A percentile compares a stretch with the other conserved stretches of the same genome.
Evolutionary conservation across 805 yeast genomes (phyloP).

Genomic region (Torulaspora microellipsoides): DNA sequence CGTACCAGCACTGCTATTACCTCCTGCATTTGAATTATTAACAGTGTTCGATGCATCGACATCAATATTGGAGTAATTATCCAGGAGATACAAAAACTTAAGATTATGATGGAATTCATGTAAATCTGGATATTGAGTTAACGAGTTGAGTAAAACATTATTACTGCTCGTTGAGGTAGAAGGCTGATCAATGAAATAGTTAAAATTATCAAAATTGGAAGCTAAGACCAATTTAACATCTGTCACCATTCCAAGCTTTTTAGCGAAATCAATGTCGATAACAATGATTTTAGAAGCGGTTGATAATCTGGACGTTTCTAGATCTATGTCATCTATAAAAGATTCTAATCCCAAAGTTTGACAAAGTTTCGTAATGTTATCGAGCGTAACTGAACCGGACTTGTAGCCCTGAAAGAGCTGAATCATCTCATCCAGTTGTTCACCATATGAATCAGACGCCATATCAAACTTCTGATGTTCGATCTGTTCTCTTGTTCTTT

Average conservation of each 20-base stretch:
- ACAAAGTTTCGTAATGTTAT: constrained; percentile 33
- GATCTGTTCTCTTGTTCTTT: neutral
- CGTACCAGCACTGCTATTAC: constrained; percentile 5
- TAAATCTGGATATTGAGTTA: constrained; percentile 26
- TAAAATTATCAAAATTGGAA: constrained; percentile 35
- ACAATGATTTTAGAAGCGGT: constrained; percentile 37
- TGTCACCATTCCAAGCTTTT: constrained; percentile 22
- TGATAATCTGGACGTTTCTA: constrained; percentile 28
- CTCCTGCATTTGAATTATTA: constrained; percentile 6
- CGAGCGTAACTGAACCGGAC: constrained; percentile 32
- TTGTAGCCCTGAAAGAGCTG: constrained; percentile 30
- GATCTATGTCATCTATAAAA: constrained; percentile 31
- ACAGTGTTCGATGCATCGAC: constrained; percentile 21
- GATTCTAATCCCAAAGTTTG: constrained; percentile 34
- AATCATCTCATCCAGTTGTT: constrained; percentile 29
- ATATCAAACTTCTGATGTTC: constrained; percentile 6
- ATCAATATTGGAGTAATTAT: constrained; percentile 30
- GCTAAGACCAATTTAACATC: constrained; percentile 37
- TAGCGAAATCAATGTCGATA: constrained; percentile 35
- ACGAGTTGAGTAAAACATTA: constrained; percentile 32
- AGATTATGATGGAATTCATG: constrained; percentile 33
- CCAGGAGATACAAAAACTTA: constrained; percentile 31
- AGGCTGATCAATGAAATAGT: constrained; percentile 26
- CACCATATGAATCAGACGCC: constrained; percentile 27
- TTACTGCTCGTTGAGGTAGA: constrained; percentile 5